These are phyloP conservation scores for Trematosphaeria pertusa DNA, from an alignment of 2,329 filamentous ascomycete genomes.

Conservation along the genomic window DNA sequence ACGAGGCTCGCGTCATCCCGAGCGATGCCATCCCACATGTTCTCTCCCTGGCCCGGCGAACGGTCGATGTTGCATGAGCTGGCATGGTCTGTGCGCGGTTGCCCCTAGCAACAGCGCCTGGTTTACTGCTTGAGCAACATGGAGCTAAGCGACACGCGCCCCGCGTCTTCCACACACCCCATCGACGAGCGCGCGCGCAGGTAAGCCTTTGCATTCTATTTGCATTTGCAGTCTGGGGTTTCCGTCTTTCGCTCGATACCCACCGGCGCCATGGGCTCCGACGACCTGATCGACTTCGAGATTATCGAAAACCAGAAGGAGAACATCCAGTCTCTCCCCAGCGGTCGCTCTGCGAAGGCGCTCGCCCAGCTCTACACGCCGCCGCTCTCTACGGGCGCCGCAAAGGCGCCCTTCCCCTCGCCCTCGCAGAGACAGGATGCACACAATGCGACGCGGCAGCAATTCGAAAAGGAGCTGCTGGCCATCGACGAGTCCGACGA, in stretches of 20 bases:
- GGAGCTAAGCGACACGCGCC: conserved; percentile 1
- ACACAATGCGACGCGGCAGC: conserved; percentile 79
- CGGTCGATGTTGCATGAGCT: too few relatives aligned
- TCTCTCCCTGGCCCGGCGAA: too few relatives aligned
- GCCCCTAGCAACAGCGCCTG: too few relatives aligned
- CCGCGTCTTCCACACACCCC: too few relatives aligned
- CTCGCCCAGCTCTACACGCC: conserved; percentile 83
- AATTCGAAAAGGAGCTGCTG: conserved; percentile 84
- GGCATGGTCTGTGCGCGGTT: too few relatives aligned
- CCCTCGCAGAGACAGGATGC: conserved; percentile 77
- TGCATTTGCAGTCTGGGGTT: conserved; percentile 13
- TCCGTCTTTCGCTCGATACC: conserved; percentile 43
- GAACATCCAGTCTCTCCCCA: conserved; percentile 93
- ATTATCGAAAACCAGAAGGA: conserved; percentile 97
- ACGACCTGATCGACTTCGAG: conserved; percentile 72
- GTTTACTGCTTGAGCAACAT: neutral
- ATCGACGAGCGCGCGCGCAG: conserved; percentile 23
- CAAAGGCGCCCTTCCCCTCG: conserved; percentile 52
- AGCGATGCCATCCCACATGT: too few relatives aligned
- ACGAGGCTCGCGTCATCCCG: too few relatives aligned
- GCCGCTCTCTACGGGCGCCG: conserved; percentile 55
- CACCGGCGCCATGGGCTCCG: conserved; percentile 50
- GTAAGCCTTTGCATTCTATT: conserved; percentile 15
- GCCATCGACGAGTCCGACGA: conserved; percentile 88
- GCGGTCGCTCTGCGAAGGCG: conserved; percentile 86